Percentiles rank a stretch among this genome's conserved stretches.
phyloP scores from a whole-genome alignment of 75 land plant genomes.

The Ceratopteris richardii region DNA sequence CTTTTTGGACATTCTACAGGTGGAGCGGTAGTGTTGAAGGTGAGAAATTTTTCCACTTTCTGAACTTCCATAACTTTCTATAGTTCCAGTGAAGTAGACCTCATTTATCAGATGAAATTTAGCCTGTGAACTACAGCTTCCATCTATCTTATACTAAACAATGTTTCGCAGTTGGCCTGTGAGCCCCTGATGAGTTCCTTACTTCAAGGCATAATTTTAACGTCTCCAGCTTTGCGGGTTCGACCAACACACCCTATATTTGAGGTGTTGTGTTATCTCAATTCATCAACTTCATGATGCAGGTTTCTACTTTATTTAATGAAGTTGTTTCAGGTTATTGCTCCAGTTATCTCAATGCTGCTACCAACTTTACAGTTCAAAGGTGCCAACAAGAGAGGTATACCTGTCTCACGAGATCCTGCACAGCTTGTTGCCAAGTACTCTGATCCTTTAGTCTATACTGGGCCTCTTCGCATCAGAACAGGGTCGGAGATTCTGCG shows the following conservation, averaged over 20 bases:
- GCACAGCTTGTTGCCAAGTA: slow-evolving; percentile 81
- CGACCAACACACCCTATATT: slow-evolving; percentile 89
- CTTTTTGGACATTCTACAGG: slow-evolving; percentile 96
- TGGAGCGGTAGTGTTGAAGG: slow-evolving; percentile 95
- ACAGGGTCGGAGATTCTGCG: slow-evolving; percentile 92
- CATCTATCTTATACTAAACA: too few species aligned
- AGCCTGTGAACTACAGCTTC: too few species aligned
- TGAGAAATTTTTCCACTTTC: slow-evolving; percentile 6
- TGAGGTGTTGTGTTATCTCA: too few species aligned
- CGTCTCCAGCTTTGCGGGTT: slow-evolving; percentile 90
- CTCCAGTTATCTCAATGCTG: slow-evolving; percentile 82
- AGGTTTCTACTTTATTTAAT: too few species aligned
- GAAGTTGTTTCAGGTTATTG: slow-evolving; percentile 94
- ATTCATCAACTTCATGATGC: too few species aligned
- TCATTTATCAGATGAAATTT: too few species aligned
- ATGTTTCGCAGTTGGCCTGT: too few species aligned
- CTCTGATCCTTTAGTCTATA: slow-evolving; percentile 89
- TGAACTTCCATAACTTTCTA: slow-evolving; percentile 4
- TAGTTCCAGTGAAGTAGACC: too few species aligned
- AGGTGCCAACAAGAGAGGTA: too few species aligned
- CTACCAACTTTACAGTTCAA: slow-evolving; percentile 75
- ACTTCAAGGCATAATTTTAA: slow-evolving; percentile 67
- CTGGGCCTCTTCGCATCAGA: slow-evolving; percentile 80
- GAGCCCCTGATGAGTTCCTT: slow-evolving; percentile 42
- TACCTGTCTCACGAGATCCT: slow-evolving; percentile 87